phyloP scores from a whole-genome alignment of 257 asterid species.

The Solanum clarkiae region DNA sequence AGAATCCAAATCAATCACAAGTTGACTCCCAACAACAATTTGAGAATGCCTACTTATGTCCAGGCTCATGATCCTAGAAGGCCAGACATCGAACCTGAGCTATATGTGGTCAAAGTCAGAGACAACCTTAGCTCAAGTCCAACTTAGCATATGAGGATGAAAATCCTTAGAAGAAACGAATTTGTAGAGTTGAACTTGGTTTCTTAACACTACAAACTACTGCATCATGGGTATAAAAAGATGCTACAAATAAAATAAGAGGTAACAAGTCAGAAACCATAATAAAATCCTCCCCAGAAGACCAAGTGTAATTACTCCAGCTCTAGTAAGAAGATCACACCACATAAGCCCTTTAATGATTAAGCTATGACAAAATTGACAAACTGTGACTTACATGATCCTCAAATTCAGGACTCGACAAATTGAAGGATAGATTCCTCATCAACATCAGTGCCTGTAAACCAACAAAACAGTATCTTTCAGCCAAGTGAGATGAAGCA shows the following conservation, averaged over 20 bases:
- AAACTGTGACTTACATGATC: slow-evolving; percentile 45
- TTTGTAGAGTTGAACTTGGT: neutral
- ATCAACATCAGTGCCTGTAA: slow-evolving; percentile 65
- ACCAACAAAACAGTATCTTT: neutral
- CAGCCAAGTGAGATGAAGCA: neutral
- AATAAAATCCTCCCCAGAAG: neutral
- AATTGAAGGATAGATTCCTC: slow-evolving; percentile 67
- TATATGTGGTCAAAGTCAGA: neutral
- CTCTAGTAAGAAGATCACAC: neutral
- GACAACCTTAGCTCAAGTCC: neutral
- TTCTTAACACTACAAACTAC: neutral
- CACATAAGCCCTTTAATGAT: neutral
- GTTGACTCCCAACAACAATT: neutral
- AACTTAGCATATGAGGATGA: neutral
- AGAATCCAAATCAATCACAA: neutral
- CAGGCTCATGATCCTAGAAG: neutral
- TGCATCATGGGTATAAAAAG: neutral
- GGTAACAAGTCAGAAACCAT: neutral
- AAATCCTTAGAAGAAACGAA: neutral
- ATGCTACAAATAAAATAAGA: neutral
- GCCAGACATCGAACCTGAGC: neutral
- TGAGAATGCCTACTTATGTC: neutral
- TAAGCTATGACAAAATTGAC: neutral
- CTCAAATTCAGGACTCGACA: slow-evolving; percentile 72
- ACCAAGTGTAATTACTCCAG: neutral